Conservation (phyloP, 2,329 filamentous ascomycete genomes). For the Xylariaceae sp. region DNA sequence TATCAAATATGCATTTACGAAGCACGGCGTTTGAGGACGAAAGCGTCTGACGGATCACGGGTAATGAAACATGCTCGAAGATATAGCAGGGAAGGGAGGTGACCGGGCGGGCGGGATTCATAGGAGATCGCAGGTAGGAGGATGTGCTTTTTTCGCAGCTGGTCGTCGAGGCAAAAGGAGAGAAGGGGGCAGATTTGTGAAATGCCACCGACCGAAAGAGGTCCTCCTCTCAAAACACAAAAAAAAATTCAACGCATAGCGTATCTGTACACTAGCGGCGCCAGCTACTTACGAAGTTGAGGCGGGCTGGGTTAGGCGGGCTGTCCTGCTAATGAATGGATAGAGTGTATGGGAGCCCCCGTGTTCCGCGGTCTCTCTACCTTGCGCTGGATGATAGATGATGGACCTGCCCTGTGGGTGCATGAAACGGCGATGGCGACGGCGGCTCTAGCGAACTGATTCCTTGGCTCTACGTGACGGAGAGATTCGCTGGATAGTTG, state of each 20-base stretch:
- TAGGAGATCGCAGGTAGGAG: slow-evolving; percentile 43
- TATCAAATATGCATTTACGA: slow-evolving; percentile 22
- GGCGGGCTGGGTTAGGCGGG: not conserved
- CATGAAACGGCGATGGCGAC: too few species aligned
- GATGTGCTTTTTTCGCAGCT: slow-evolving; percentile 51
- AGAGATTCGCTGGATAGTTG: not conserved
- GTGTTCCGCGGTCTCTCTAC: too few species aligned
- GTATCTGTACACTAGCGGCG: not conserved
- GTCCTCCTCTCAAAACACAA: not conserved
- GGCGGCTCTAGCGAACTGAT: too few species aligned
- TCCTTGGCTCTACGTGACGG: not conserved
- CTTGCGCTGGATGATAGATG: too few species aligned
- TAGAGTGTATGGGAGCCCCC: too few species aligned
- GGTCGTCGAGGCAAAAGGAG: slow-evolving; percentile 41
- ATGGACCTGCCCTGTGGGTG: too few species aligned
- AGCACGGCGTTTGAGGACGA: slow-evolving; percentile 24
- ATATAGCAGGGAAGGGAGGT: slow-evolving; percentile 39
- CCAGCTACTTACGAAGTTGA: not conserved
- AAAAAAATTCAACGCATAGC: not conserved
- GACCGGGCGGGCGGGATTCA: slow-evolving; percentile 52
- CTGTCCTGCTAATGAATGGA: not conserved
- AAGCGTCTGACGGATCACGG: slow-evolving; percentile 12
- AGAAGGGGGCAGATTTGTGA: slow-evolving; percentile 45
- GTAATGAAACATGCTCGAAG: slow-evolving; percentile 5
- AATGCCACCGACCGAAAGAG: slow-evolving; percentile 43